Conservation (phyloP, 2,329 filamentous ascomycete genomes). For the Penicillium hesseltinei region DNA sequence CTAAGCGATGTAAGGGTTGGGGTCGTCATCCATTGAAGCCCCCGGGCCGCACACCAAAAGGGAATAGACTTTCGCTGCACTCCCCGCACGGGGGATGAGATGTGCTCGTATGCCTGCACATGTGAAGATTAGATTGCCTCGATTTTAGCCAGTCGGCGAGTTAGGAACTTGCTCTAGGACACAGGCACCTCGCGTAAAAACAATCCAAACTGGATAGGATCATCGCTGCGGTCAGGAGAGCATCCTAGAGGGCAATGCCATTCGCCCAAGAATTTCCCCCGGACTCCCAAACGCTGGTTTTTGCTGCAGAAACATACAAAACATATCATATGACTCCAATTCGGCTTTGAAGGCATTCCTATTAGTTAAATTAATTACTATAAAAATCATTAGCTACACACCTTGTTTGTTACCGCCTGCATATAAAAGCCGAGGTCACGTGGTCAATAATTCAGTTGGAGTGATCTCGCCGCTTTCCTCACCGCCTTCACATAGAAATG, state of each 20-base stretch:
- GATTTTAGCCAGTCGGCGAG: not conserved
- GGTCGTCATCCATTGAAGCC: conserved; percentile 13
- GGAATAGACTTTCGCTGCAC: conserved; percentile 9
- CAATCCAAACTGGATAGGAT: not conserved
- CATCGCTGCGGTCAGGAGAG: not conserved
- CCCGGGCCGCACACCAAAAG: conserved; percentile 9
- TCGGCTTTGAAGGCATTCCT: not conserved
- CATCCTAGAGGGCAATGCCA: not conserved
- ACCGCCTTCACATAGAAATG: not conserved
- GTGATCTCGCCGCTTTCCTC: not conserved
- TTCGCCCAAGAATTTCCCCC: not conserved
- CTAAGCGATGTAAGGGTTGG: conserved; percentile 16
- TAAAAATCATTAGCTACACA: not conserved
- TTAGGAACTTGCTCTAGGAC: not conserved
- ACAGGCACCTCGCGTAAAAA: not conserved
- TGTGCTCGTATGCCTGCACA: not conserved
- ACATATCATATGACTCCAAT: not conserved
- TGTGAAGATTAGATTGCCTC: not conserved
- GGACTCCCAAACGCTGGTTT: not conserved
- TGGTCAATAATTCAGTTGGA: not conserved
- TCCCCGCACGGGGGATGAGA: conserved; percentile 14
- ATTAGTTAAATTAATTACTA: not conserved
- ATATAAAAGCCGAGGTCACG: conserved; percentile 1
- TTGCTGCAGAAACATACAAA: not conserved
- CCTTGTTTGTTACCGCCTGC: not conserved